Percentiles rank a stretch among this genome's conserved stretches.
Conservation (phyloP, 208 protist genomes). For the Blastocrithidia nonstop region DNA sequence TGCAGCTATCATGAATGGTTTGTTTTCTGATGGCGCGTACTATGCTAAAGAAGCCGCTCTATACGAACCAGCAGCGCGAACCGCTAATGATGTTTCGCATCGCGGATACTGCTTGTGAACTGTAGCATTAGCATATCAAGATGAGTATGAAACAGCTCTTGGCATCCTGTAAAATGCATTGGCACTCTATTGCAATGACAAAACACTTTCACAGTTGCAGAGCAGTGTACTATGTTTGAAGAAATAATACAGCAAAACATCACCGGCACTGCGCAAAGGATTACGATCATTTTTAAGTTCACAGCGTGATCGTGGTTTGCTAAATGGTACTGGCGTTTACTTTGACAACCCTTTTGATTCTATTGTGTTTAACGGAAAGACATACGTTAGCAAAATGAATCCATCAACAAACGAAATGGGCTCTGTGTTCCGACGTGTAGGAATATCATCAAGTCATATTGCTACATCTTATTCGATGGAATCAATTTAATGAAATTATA, state of each 20-base stretch:
- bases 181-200: slow-evolving; percentile 14
- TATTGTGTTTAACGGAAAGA: slow-evolving; percentile 64
- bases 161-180: slow-evolving; percentile 57
- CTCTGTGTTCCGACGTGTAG: slow-evolving; percentile 71
- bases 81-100: neutral
- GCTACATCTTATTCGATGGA: slow-evolving; percentile 68
- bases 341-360: slow-evolving; percentile 83
- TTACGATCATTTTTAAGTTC: slow-evolving; percentile 14
- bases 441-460: slow-evolving; percentile 54
- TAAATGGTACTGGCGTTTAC: slow-evolving; percentile 29
- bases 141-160: slow-evolving; percentile 48
- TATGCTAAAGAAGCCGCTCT: slow-evolving; percentile 60
- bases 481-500: slow-evolving; percentile 9
- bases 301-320: slow-evolving; percentile 31
- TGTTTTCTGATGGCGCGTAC: slow-evolving; percentile 65
- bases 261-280: slow-evolving; percentile 7
- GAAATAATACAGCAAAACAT: neutral
- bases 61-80: slow-evolving; percentile 4
- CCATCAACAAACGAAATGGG: slow-evolving; percentile 68
- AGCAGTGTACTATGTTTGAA: slow-evolving; percentile 8
- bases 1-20: slow-evolving; percentile 28
- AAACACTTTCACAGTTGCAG: slow-evolving; percentile 9
- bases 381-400: slow-evolving; percentile 76
- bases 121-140: slow-evolving; percentile 58
- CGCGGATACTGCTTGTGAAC: slow-evolving; percentile 61